Evolutionary conservation across 345 rosid species (phyloP).

Genomic region (Rubroshorea leprosula): DNA sequence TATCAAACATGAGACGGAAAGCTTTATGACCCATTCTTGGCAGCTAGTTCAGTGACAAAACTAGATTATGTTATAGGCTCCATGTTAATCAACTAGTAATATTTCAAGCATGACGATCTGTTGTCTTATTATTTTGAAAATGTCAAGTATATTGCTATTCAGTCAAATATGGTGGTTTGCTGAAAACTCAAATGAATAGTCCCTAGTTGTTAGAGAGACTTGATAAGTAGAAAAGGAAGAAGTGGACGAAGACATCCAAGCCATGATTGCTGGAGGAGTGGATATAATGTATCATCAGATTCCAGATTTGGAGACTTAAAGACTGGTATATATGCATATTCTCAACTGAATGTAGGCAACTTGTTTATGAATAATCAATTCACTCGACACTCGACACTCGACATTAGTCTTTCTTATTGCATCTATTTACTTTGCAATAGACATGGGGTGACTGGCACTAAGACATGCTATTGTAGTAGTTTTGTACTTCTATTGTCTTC

Average conservation of each 20-base stretch:
- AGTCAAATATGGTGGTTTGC: background rate
- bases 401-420: background rate
- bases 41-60: background rate
- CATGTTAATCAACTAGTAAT: background rate
- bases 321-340: background rate
- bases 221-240: background rate
- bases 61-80: background rate
- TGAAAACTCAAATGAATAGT: no score
- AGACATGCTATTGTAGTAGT: background rate
- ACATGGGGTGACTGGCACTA: background rate
- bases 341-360: background rate
- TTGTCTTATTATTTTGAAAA: background rate
- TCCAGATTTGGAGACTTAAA: background rate
- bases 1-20: slow-evolving; percentile 19
- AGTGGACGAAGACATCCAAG: background rate
- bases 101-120: background rate
- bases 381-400: background rate
- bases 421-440: background rate
- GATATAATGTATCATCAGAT: background rate
- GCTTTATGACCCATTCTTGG: background rate
- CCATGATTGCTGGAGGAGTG: background rate
- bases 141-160: background rate
- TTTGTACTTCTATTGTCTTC: no score
- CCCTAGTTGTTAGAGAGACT: no score
- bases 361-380: background rate